Evolutionary conservation across 306 rosid genomes (phyloP).

Genomic region (Prunus dulcis): DNA sequence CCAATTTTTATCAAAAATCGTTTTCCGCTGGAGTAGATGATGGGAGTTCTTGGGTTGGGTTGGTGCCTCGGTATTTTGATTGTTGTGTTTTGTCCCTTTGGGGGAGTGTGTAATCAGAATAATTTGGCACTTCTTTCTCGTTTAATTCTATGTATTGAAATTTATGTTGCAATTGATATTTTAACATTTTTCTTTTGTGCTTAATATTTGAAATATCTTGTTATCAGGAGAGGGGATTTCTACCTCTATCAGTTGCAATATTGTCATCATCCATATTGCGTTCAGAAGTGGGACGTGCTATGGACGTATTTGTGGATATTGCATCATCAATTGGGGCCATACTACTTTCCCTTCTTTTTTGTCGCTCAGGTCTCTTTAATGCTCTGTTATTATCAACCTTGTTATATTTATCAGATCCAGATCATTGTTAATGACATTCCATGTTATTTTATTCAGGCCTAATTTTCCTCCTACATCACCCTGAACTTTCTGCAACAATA

Average conservation of each 20-base stretch:
- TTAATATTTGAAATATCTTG: constrained; percentile 18
- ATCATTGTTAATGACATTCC: constrained; percentile 23
- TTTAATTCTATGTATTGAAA: neutral
- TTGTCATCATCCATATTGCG: constrained; percentile 69
- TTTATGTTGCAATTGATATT: neutral
- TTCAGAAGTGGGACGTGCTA: constrained; percentile 51
- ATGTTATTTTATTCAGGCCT: constrained; percentile 57
- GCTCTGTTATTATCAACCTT: neutral
- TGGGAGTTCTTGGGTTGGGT: no score
- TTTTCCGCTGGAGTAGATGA: no score
- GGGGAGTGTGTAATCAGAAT: no score
- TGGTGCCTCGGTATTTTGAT: neutral
- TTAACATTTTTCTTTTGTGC: neutral
- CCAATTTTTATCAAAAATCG: no score
- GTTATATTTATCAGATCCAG: constrained; percentile 12
- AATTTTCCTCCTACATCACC: constrained; percentile 79
- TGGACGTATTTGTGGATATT: constrained; percentile 72
- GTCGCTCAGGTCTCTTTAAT: constrained; percentile 70
- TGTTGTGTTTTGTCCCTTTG: no score
- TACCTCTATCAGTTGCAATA: constrained; percentile 87
- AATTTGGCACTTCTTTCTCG: neutral
- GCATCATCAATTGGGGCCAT: constrained; percentile 81
- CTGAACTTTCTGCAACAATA: constrained; percentile 75
- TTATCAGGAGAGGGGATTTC: constrained; percentile 92
- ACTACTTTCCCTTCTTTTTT: constrained; percentile 77